Percentiles rank a stretch among this genome's conserved stretches.
phyloP scores from a whole-genome alignment of 176 grass and related monocot genomes.

The Leersia perrieri region DNA sequence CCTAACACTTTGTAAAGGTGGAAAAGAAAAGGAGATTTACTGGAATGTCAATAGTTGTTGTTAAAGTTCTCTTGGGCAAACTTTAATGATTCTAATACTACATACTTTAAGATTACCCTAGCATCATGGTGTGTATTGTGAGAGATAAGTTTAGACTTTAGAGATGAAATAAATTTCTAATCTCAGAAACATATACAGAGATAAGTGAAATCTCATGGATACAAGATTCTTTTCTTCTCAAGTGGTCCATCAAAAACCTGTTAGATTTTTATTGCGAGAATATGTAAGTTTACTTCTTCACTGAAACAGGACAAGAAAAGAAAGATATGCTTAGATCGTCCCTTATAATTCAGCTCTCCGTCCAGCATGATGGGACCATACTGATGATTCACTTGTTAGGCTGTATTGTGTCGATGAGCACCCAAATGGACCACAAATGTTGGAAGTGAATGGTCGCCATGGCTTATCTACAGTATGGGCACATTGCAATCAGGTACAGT shows the following conservation, averaged over 20 bases:
- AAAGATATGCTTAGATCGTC: conserved; percentile 27
- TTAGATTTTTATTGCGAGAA: conserved; percentile 25
- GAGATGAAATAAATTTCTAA: background rate
- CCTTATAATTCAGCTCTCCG: conserved; percentile 28
- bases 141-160: background rate
- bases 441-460: conserved; percentile 31
- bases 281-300: conserved; percentile 32
- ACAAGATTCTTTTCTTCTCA: background rate
- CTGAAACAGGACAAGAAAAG: conserved; percentile 28
- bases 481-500: conserved; percentile 23
- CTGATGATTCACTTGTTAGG: conserved; percentile 40
- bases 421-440: conserved; percentile 36
- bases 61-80: conserved; percentile 17
- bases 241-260: conserved; percentile 9
- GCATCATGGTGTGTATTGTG: background rate
- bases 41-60: conserved; percentile 10
- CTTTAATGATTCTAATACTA: background rate
- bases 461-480: conserved; percentile 39
- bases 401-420: conserved; percentile 37
- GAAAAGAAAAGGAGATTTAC: background rate
- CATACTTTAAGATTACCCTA: background rate
- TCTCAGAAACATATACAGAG: background rate
- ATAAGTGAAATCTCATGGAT: background rate
- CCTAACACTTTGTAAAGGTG: conserved; percentile 20
- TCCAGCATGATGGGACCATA: conserved; percentile 42